Conservation (phyloP, 768 basidiomycete species). For the Termitomyces sp. region DNA sequence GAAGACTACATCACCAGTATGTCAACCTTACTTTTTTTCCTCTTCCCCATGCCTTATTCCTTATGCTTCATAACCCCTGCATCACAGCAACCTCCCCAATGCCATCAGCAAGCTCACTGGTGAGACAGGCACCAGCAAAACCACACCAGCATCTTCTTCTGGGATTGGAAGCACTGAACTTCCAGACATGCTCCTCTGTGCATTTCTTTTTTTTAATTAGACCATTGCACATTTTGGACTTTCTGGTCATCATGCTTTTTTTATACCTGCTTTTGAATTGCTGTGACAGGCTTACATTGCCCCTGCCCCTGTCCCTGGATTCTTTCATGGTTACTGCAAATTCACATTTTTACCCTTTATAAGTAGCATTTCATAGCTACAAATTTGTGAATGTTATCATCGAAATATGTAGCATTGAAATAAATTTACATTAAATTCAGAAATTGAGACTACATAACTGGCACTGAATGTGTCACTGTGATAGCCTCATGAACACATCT, state of each 20-base stretch:
- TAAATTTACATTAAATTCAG: too few species aligned
- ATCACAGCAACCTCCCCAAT: slow-evolving; percentile 74
- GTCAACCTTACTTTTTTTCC: slow-evolving; percentile 19
- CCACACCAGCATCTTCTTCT: slow-evolving; percentile 18
- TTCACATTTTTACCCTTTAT: neutral
- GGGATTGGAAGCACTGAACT: slow-evolving; percentile 1
- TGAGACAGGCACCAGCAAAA: slow-evolving; percentile 45
- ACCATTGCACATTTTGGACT: neutral
- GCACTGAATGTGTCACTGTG: too few species aligned
- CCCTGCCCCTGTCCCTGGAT: too few species aligned
- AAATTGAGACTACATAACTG: too few species aligned
- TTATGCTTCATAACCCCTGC: slow-evolving; percentile 46
- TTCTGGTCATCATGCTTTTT: neutral
- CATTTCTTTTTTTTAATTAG: neutral
- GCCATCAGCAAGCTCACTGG: slow-evolving; percentile 77
- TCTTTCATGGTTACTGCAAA: neutral
- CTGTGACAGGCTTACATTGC: neutral
- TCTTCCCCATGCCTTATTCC: neutral
- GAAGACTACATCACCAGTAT: slow-evolving; percentile 80
- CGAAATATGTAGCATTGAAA: too few species aligned
- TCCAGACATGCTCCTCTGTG: neutral
- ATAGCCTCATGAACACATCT: too few species aligned
- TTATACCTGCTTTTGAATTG: neutral
- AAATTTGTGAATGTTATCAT: too few species aligned
- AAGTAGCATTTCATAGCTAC: neutral